These are phyloP conservation scores for Zoysia matrella DNA, from an alignment of 202 grass and related monocot species.

Conservation along the genomic window DNA sequence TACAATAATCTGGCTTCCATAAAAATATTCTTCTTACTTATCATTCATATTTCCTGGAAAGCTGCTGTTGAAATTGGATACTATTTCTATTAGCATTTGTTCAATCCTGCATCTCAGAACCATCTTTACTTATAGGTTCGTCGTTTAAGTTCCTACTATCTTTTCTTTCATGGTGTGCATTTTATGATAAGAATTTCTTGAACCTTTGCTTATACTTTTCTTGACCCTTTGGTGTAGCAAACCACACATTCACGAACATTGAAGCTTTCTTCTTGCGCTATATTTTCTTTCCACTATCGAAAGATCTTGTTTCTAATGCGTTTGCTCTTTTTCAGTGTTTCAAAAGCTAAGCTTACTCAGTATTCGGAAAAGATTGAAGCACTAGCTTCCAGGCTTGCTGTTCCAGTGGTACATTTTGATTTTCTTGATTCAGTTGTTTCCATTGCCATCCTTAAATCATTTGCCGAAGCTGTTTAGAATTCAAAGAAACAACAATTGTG, in stretches of 20 bases:
- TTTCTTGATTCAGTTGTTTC: neutral
- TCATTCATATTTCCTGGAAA: conserved; percentile 20
- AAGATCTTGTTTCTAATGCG: conserved; percentile 17
- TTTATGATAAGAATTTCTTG: conserved; percentile 3
- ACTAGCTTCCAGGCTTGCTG: conserved; percentile 71
- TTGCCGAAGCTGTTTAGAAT: too few relatives aligned
- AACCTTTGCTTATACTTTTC: neutral
- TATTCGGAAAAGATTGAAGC: conserved; percentile 94
- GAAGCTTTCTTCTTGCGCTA: neutral
- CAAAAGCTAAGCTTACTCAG: conserved; percentile 86
- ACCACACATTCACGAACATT: neutral
- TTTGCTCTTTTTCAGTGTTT: conserved; percentile 54
- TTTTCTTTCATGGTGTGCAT: conserved; percentile 18
- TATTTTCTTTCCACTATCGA: conserved; percentile 24
- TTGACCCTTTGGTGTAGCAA: neutral
- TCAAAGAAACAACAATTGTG: too few relatives aligned
- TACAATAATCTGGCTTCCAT: conserved; percentile 6
- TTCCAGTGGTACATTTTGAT: conserved; percentile 54
- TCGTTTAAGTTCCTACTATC: neutral
- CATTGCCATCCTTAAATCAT: too few relatives aligned
- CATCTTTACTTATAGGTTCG: neutral
- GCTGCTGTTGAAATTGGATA: conserved; percentile 7
- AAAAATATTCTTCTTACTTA: neutral
- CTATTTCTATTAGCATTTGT: conserved; percentile 1
- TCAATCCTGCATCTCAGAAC: neutral